Evolutionary conservation across 345 rosid species (phyloP), one percentile per base, ranked within the genome.

Genomic region (Eucalyptus curtisii): DNA sequence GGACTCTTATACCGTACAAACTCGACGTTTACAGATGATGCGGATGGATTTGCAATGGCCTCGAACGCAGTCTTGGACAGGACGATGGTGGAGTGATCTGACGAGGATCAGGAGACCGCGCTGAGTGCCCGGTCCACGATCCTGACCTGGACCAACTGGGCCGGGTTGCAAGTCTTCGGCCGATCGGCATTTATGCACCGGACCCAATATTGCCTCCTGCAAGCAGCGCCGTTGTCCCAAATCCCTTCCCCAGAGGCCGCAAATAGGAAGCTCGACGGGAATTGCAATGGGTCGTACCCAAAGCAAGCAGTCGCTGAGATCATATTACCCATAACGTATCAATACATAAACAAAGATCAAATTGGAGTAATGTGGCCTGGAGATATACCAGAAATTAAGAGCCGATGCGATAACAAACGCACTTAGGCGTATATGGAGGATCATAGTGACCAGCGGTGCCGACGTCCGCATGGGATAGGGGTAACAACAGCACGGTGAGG

Each of bases 201-300:
- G 25, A 95, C 94, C 89, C 89, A 27, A 71, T 95, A 95, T 31
- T 88, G 91, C 88, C 95, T 89, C 80, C 96, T 96, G 7, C 97
- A 95, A 9, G 94, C 87, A 2, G 96, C 95, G 0, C 96, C 96
- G 49, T 93, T 94, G 89, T 95, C 95, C 97, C 97, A 95, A 87
- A 95, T 53, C 76, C 95, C 95, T 13, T 93, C 95, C 2, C 96
- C 94, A 4, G 93, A 95, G 1, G 95, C 95, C 13, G 91, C 96
- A 27, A 95, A 95, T 55, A 92, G 49, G 87, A 92, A 91, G 92
- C 84, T 91, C 13, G 94, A 37, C 2, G 96, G 96, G 59, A 94
- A 94, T 44, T 91, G 91, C 3, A 93, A 57, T 6, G 31, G 40
- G 13, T 92, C 91, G 7, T 53, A 57, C 30, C 97, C 96, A 31